A percentile compares a stretch with the other conserved stretches of the same genome.
Conservation (phyloP, 257 asterid species). For the Solanum chilense region DNA sequence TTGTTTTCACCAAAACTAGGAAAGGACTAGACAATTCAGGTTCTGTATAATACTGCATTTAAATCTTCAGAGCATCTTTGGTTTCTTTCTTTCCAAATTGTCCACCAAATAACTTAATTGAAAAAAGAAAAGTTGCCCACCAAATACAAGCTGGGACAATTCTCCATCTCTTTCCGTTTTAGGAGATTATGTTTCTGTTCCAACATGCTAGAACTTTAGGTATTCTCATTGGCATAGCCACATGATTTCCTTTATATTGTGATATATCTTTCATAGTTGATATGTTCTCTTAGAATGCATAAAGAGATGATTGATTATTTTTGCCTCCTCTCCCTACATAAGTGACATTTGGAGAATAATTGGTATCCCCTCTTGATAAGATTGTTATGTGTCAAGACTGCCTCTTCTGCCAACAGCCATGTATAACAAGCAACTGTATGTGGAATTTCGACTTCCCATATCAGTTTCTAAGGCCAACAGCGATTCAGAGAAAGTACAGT, state of each 20-base stretch:
- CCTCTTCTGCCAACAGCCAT: not conserved
- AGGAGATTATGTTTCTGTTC: not conserved
- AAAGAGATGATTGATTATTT: not conserved
- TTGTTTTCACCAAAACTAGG: not conserved
- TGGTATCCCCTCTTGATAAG: not conserved
- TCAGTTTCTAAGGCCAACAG: not conserved
- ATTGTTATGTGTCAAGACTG: not conserved
- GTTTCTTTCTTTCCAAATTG: not conserved
- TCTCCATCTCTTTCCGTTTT: not conserved
- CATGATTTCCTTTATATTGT: not conserved
- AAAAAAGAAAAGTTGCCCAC: not conserved
- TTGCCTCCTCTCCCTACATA: not conserved
- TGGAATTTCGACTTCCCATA: not conserved
- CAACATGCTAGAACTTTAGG: not conserved
- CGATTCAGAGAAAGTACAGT: not conserved
- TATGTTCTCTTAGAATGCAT: not conserved
- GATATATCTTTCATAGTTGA: not conserved
- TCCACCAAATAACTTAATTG: not conserved
- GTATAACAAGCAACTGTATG: not conserved
- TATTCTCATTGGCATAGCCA: not conserved
- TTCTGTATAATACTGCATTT: not conserved
- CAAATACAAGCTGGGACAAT: not conserved
- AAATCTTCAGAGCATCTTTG: not conserved
- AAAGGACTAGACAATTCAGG: not conserved
- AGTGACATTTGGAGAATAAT: not conserved